Conservation (phyloP, 345 rosid genomes). For the Euphorbia lathyris region DNA sequence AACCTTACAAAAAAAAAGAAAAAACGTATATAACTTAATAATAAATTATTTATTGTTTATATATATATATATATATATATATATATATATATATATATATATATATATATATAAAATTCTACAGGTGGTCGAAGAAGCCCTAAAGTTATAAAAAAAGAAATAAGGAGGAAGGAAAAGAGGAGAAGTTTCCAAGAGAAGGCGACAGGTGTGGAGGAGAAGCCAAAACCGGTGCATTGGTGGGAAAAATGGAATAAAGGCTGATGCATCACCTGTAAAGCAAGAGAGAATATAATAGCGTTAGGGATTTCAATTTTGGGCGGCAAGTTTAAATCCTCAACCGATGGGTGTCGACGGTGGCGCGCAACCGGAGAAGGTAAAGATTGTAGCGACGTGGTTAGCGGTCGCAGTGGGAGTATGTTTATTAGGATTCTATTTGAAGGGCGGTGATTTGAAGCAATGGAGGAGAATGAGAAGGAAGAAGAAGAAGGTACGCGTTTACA, state of each 20-base stretch:
- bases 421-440: constrained; percentile 18
- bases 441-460: constrained; percentile 13
- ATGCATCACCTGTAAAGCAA: not conserved
- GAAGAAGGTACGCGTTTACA: constrained; percentile 59
- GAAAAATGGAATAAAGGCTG: not conserved
- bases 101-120: too few relatives aligned
- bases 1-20: too few relatives aligned
- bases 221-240: not conserved
- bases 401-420: constrained; percentile 20
- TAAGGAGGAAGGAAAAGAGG: not conserved
- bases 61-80: too few relatives aligned
- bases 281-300: not conserved
- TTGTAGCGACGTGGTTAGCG: constrained; percentile 11
- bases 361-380: constrained; percentile 12
- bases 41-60: too few relatives aligned
- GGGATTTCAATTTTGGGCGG: not conserved
- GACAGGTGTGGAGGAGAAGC: not conserved
- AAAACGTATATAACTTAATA: too few relatives aligned
- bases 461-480: constrained; percentile 30
- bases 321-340: not conserved
- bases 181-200: not conserved
- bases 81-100: too few relatives aligned
- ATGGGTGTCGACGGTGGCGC: constrained; percentile 8
- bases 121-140: not conserved
- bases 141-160: not conserved